Conservation (phyloP, 345 rosid species). For the Syzygium aromaticum region DNA sequence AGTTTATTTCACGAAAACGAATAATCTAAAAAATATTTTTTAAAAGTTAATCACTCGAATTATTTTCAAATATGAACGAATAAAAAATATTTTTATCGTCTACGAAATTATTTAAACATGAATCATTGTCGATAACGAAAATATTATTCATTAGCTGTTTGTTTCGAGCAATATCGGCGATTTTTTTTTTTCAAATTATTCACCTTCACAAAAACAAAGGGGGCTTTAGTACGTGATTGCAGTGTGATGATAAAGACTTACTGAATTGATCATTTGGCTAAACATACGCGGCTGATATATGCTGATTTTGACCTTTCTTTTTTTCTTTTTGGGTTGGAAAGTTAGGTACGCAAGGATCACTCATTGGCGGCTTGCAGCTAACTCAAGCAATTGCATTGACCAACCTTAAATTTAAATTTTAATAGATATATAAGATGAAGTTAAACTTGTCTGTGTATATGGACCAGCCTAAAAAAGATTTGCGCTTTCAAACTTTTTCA, state of each 20-base stretch:
- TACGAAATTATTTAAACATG: accelerated
- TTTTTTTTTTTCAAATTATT: neutral
- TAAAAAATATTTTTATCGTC: accelerated
- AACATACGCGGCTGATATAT: neutral
- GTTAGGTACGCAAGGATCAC: neutral
- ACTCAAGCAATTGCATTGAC: neutral
- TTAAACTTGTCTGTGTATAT: neutral
- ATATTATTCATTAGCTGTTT: neutral
- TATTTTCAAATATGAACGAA: neutral
- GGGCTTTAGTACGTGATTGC: neutral
- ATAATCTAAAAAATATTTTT: accelerated
- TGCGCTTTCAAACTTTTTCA: neutral
- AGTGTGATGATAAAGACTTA: neutral
- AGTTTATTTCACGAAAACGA: accelerated
- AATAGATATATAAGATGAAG: neutral
- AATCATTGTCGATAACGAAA: too few species aligned
- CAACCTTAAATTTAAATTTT: neutral
- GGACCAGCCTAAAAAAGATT: neutral
- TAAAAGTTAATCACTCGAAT: accelerated
- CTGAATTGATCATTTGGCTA: neutral
- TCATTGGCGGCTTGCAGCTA: neutral
- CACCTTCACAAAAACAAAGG: neutral
- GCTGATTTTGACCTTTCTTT: neutral
- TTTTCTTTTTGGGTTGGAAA: neutral
- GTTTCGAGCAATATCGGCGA: neutral